These are phyloP conservation scores for Dillenia suffruticosa DNA, from an alignment of 164 flowering plant genomes.

Conservation along the genomic window DNA sequence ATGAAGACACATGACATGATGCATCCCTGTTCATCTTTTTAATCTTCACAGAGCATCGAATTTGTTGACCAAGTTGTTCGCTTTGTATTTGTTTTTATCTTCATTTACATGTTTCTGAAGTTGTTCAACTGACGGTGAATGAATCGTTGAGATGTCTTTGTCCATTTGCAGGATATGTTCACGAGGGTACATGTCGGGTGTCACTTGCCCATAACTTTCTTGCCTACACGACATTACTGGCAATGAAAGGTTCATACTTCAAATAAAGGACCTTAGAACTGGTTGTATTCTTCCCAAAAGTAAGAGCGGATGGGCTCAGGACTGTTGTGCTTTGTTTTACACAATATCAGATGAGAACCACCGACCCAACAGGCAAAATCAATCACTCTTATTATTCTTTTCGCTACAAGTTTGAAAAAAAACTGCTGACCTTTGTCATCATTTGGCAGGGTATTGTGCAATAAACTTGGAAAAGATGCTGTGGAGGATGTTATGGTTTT, in stretches of 20 bases:
- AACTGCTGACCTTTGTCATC: conserved; percentile 1
- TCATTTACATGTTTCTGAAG: neutral
- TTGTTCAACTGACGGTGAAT: too few relatives aligned
- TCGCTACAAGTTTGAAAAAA: neutral
- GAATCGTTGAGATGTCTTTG: neutral
- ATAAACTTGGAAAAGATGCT: conserved; percentile 42
- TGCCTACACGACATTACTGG: conserved; percentile 89
- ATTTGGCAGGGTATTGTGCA: conserved; percentile 61
- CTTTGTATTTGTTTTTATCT: neutral
- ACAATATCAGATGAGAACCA: conserved; percentile 71
- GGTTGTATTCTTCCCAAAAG: conserved; percentile 34
- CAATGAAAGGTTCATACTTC: conserved; percentile 60
- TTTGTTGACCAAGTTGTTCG: neutral
- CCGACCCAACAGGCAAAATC: conserved; percentile 68
- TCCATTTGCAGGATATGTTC: conserved; percentile 78
- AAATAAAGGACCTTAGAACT: conserved; percentile 62
- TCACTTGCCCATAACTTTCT: conserved; percentile 90
- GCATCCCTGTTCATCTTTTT: too few relatives aligned
- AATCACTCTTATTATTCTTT: conserved; percentile 5
- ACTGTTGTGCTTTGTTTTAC: conserved; percentile 57
- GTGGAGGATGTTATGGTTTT: conserved; percentile 32
- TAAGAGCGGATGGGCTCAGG: conserved; percentile 58
- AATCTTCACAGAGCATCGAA: too few relatives aligned
- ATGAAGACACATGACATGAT: too few relatives aligned
- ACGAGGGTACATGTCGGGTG: conserved; percentile 79